These are phyloP conservation scores for Pterulicium gracile DNA, from an alignment of 1,284 basidiomycete genomes.

Conservation along the genomic window DNA sequence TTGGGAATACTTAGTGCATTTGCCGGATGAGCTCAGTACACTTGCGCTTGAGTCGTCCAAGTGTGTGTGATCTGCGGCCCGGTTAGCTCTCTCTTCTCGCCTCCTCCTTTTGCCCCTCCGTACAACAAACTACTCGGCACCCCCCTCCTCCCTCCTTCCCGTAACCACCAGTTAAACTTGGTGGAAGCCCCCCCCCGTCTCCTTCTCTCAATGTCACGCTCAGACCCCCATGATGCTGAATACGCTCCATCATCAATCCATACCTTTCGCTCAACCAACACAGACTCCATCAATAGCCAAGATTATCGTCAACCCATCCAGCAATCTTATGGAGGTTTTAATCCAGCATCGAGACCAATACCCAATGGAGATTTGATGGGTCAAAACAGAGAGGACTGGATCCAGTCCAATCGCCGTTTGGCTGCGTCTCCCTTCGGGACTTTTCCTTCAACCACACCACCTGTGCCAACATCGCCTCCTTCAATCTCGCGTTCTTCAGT, in stretches of 20 bases:
- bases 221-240: constrained; percentile 4
- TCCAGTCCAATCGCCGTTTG: constrained; percentile 13
- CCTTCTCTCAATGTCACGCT: constrained; percentile 8
- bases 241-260: not conserved
- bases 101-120: constrained; percentile 17
- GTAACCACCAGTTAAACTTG: constrained; percentile 6
- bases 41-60: no score
- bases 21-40: no score
- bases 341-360: not conserved
- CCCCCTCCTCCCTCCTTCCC: constrained; percentile 11
- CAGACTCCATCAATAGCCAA: not conserved
- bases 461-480: not conserved
- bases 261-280: not conserved
- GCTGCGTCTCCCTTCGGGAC: constrained; percentile 12
- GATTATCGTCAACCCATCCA: not conserved
- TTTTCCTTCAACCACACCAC: not conserved
- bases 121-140: constrained; percentile 22
- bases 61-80: constrained; percentile 32
- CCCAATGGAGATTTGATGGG: not conserved
- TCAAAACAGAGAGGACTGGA: not conserved
- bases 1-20: no score
- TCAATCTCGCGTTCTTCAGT: constrained; percentile 17
- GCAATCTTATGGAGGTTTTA: not conserved
- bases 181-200: constrained; percentile 19
- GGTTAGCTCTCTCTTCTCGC: constrained; percentile 23